Evolutionary conservation across 768 basidiomycete genomes (phyloP).

Genomic region (Dioszegia aurantiaca): DNA sequence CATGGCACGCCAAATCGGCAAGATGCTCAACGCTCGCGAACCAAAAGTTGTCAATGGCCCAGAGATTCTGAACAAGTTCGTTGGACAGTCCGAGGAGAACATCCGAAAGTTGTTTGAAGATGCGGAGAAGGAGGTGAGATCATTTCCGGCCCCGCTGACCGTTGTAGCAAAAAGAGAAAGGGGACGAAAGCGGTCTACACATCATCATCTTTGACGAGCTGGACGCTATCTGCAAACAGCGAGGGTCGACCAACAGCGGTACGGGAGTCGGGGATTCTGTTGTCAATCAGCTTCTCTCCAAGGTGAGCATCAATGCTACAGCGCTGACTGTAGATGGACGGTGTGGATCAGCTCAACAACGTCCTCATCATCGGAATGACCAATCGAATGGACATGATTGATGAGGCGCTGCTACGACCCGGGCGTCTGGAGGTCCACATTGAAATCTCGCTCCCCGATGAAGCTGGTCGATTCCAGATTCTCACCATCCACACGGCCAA

Average conservation of each 20-base stretch:
- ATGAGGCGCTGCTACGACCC: slow-evolving; percentile 92
- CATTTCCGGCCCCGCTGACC: slow-evolving; percentile 18
- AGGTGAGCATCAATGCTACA: slow-evolving; percentile 57
- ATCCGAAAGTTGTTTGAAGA: slow-evolving; percentile 96
- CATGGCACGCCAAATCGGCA: slow-evolving; percentile 96
- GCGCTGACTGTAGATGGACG: slow-evolving; percentile 74
- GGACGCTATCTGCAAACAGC: slow-evolving; percentile 97
- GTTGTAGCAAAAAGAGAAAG: slow-evolving; percentile 87
- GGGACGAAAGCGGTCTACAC: slow-evolving; percentile 92
- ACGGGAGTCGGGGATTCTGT: slow-evolving; percentile 99
- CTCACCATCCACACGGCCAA: slow-evolving; percentile 90
- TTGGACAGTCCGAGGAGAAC: slow-evolving; percentile 96
- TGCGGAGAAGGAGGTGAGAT: slow-evolving; percentile 86
- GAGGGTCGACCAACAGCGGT: slow-evolving; percentile 83
- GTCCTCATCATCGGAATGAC: slow-evolving; percentile 99
- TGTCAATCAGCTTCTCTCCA: slow-evolving; percentile 96
- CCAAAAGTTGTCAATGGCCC: slow-evolving; percentile 99
- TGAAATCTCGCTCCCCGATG: slow-evolving; percentile 97
- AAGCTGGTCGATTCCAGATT: slow-evolving; percentile 86
- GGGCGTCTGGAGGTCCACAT: slow-evolving; percentile 99
- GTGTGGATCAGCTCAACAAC: slow-evolving; percentile 97
- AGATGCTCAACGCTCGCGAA: slow-evolving; percentile 96
- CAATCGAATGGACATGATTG: slow-evolving; percentile 96
- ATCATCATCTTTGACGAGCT: slow-evolving; percentile 99
- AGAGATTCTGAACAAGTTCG: slow-evolving; percentile 94